These are phyloP conservation scores for Mycothermus thermophilus DNA, from an alignment of 495 filamentous ascomycete genomes.

Conservation along the genomic window DNA sequence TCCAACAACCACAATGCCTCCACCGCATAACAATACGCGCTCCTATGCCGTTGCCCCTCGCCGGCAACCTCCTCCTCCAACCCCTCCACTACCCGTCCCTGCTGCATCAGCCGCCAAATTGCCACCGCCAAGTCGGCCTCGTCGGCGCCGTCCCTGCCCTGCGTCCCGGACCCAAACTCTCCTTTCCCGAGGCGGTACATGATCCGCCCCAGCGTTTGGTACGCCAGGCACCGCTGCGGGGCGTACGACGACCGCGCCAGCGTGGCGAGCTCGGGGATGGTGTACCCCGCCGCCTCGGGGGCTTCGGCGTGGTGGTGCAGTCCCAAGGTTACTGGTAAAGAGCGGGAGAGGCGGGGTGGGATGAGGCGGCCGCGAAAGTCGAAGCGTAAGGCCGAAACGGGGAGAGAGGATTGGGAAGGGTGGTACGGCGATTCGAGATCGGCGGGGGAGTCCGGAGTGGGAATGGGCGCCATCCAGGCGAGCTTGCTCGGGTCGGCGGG, in stretches of 20 bases:
- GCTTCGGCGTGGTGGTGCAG: slow-evolving; percentile 91
- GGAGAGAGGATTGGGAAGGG: slow-evolving; percentile 53
- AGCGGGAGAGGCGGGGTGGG: slow-evolving; percentile 54
- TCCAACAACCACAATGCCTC: slow-evolving; percentile 89
- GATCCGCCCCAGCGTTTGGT: slow-evolving; percentile 76
- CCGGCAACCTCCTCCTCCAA: slow-evolving; percentile 54
- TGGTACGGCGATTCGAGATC: slow-evolving; percentile 65
- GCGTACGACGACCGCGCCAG: slow-evolving; percentile 71
- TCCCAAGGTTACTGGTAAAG: slow-evolving; percentile 58
- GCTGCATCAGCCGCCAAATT: slow-evolving; percentile 63
- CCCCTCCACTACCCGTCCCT: slow-evolving; percentile 58
- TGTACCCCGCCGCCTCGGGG: slow-evolving; percentile 89
- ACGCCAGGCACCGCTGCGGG: slow-evolving; percentile 79
- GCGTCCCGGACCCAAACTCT: slow-evolving; percentile 55
- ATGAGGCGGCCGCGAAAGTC: slow-evolving; percentile 69
- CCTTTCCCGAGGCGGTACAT: slow-evolving; percentile 69
- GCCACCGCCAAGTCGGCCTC: slow-evolving; percentile 42
- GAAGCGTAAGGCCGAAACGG: slow-evolving; percentile 73
- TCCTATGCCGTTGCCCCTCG: slow-evolving; percentile 38
- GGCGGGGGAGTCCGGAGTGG: slow-evolving; percentile 39
- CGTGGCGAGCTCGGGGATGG: slow-evolving; percentile 72
- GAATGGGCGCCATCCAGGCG: slow-evolving; percentile 73
- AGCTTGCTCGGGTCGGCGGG: slow-evolving; percentile 72
- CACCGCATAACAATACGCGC: slow-evolving; percentile 65
- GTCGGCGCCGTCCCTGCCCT: slow-evolving; percentile 35